These are phyloP conservation scores for Aspergillus quadricinctus DNA, from an alignment of 2,329 filamentous ascomycete species.

Conservation along the genomic window DNA sequence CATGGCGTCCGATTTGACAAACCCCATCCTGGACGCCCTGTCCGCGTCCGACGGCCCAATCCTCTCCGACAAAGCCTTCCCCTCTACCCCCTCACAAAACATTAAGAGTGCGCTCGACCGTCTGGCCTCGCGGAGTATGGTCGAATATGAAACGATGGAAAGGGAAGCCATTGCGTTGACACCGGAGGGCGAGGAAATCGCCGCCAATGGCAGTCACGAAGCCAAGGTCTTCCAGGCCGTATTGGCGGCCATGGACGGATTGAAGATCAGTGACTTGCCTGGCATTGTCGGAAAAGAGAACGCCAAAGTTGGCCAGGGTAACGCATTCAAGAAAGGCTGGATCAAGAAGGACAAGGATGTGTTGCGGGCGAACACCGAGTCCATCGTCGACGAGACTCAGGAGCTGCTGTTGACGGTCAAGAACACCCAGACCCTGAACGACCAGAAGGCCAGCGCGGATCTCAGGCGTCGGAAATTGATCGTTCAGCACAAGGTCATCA, in stretches of 20 bases:
- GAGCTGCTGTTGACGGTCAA: constrained; percentile 71
- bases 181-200: constrained; percentile 67
- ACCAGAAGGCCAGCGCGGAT: constrained; percentile 73
- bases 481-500: constrained; percentile 75
- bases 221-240: constrained; percentile 76
- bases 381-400: constrained; percentile 74
- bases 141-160: constrained; percentile 79
- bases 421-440: constrained; percentile 62
- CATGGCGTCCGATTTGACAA: constrained; percentile 55
- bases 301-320: constrained; percentile 75
- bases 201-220: constrained; percentile 72
- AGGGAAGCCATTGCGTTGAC: constrained; percentile 73
- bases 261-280: constrained; percentile 70
- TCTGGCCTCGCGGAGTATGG: constrained; percentile 77
- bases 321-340: constrained; percentile 78
- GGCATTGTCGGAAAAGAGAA: constrained; percentile 45
- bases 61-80: constrained; percentile 66
- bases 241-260: constrained; percentile 66
- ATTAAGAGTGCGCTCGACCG: constrained; percentile 87
- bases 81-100: constrained; percentile 59
- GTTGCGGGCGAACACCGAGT: constrained; percentile 56
- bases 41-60: constrained; percentile 58
- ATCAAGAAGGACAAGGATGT: constrained; percentile 60
- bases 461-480: constrained; percentile 91
- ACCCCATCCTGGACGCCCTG: constrained; percentile 63